Evolutionary conservation across 139 green algal genomes (phyloP), one percentile per base, ranked within the genome.

Genomic region (Coccomyxa sp.): DNA sequence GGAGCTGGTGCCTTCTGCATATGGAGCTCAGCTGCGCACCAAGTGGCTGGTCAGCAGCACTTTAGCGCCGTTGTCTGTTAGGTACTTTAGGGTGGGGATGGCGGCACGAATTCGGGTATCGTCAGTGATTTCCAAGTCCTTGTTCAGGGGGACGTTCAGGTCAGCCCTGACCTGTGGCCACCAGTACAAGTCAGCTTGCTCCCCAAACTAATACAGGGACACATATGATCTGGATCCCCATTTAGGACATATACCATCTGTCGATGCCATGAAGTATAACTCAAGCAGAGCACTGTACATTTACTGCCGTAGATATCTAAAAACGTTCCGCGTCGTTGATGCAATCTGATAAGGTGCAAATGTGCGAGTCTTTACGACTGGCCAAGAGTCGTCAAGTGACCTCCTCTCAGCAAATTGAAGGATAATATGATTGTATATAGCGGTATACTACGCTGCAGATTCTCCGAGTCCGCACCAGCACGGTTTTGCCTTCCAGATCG

Each of bases 61-160:
- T 92, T 98, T 98, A 82, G 97, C 97, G 81, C 97, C 97, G 88
- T 98, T 98, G 82, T 98, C 93, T 45, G 95, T 79, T 80, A 99
- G 79, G 88, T 97, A 98, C 90, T 97, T 96, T 25, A 99, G 90
- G 51, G 97, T 99, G 79, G 97, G 97, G 71, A 99, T 88, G 13
- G 97, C 96, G 81, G 96, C 97, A 38, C 97, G 91, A 87, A 99
- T 98, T 87, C 97, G 94, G 31, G 97, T 99, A 93, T 99, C 97
- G 86, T 99, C 97, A 28, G 93, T 98, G 91, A 99, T 98, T 67
- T 95, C 96, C 76, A 91, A 86, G 78, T 94, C 86, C 74, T 90
- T 94, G 89, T 98, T 95, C n/a, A 99, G 92, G 25, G 97, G 97
- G 58, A 99, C 97, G 92, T 99, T 99, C 77, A 99, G 92, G 87